phyloP scores from a whole-genome alignment of 306 rosid genomes.

The Castanea crenata region DNA sequence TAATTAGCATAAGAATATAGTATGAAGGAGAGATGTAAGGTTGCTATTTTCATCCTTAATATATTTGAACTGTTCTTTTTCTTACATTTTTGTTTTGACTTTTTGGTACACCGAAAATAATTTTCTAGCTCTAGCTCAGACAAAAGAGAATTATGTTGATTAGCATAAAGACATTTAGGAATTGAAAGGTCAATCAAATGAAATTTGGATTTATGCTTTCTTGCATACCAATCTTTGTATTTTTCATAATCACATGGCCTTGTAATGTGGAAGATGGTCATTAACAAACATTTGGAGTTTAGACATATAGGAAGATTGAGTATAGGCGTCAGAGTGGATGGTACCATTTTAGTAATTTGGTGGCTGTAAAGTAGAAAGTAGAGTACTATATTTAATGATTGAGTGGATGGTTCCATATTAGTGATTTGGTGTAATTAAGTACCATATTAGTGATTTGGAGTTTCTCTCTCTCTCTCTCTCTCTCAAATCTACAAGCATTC shows the following conservation, averaged over 20 bases:
- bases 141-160: not conserved
- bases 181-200: not conserved
- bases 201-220: not conserved
- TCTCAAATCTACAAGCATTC: no score
- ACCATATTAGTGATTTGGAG: no score
- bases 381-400: not conserved
- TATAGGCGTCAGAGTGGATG: not conserved
- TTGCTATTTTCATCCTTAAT: conserved; percentile 2
- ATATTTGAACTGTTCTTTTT: not conserved
- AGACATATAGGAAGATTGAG: not conserved
- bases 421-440: no score
- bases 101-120: not conserved
- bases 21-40: not conserved
- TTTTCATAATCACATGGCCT: not conserved
- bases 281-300: not conserved
- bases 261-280: not conserved
- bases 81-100: no score
- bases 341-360: not conserved
- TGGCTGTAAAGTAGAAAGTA: not conserved
- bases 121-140: not conserved
- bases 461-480: no score
- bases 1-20: not conserved
- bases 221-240: not conserved
- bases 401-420: no score
- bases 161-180: not conserved